phyloP scores from a whole-genome alignment of 345 rosid species.

The Chamaenerion angustifolium region DNA sequence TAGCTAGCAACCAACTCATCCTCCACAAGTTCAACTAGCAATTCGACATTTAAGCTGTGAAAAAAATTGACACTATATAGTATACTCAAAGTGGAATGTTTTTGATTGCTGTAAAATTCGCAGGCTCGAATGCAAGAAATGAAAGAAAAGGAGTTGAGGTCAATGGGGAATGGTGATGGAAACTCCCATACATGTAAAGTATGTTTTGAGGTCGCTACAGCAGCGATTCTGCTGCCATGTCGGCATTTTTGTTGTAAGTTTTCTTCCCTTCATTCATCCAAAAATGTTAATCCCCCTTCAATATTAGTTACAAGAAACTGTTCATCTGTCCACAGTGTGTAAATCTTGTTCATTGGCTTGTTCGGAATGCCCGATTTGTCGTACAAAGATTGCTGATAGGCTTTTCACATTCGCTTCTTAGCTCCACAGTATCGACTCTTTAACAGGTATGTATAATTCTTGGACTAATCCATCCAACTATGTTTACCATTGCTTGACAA shows the following conservation, averaged over 20 bases:
- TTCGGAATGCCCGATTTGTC: conserved; percentile 95
- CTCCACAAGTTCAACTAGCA: too few species aligned
- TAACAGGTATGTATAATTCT: conserved; percentile 19
- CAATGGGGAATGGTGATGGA: conserved; percentile 56
- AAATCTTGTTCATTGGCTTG: conserved; percentile 97
- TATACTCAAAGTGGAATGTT: too few species aligned
- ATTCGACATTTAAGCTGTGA: too few species aligned
- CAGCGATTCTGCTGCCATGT: conserved; percentile 96
- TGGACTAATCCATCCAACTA: too few species aligned
- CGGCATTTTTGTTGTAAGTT: conserved; percentile 97
- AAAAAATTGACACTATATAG: not conserved
- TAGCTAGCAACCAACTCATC: too few species aligned
- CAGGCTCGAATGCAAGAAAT: conserved; percentile 98
- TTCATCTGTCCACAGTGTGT: conserved; percentile 56
- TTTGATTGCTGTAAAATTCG: conserved; percentile 1
- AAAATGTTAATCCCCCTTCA: not conserved
- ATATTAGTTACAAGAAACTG: not conserved
- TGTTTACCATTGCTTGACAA: too few species aligned
- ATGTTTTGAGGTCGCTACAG: conserved; percentile 88
- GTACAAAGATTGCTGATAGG: conserved; percentile 85
- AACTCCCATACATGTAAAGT: conserved; percentile 95
- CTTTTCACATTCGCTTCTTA: conserved; percentile 90
- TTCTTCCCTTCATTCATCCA: not conserved
- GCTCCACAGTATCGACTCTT: conserved; percentile 15
- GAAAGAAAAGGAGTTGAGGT: conserved; percentile 87